A percentile compares a stretch with the other conserved stretches of the same genome.
These are phyloP conservation scores for Stagonosporopsis chrysanthemi DNA, from an alignment of 2,329 filamentous ascomycete species.

Conservation along the genomic window DNA sequence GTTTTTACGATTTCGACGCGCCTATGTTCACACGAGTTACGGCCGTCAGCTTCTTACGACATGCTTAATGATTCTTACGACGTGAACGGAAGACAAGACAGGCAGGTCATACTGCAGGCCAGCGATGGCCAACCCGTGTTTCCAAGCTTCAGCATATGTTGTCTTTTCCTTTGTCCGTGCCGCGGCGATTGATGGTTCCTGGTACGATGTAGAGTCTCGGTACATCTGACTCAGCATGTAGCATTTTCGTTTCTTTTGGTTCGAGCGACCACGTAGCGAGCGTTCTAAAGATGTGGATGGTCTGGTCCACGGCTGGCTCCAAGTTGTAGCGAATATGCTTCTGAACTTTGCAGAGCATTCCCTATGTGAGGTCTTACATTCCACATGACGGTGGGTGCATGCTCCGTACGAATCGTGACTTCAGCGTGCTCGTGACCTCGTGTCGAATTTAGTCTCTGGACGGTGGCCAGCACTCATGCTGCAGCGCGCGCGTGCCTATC, in stretches of 20 bases:
- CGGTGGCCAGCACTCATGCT: not conserved
- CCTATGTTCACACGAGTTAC: constrained; percentile 46
- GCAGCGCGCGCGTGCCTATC: constrained; percentile 3
- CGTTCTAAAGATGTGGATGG: constrained; percentile 7
- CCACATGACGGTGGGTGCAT: constrained; percentile 11
- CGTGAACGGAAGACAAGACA: constrained; percentile 59
- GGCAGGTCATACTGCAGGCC: constrained; percentile 54
- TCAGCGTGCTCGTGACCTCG: constrained; percentile 14
- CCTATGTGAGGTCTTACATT: constrained; percentile 6
- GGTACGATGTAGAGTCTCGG: not conserved
- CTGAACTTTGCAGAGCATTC: not conserved
- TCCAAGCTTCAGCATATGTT: constrained; percentile 39
- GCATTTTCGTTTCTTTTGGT: constrained; percentile 14
- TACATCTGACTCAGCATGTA: constrained; percentile 14
- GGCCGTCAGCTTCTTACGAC: constrained; percentile 52
- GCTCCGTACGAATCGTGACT: constrained; percentile 14
- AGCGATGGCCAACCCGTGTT: constrained; percentile 58
- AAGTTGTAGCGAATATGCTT: constrained; percentile 7
- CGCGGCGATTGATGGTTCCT: constrained; percentile 4
- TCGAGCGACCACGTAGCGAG: constrained; percentile 10
- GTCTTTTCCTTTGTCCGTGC: constrained; percentile 21
- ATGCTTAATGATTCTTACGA: constrained; percentile 62
- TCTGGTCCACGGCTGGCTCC: constrained; percentile 9
- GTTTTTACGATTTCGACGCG: constrained; percentile 40
- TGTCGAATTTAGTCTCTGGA: not conserved